A percentile compares a stretch with the other conserved stretches of the same genome.
These are phyloP conservation scores for Tubosaeta brunneosetosa DNA, from an alignment of 768 basidiomycete species.

Conservation along the genomic window DNA sequence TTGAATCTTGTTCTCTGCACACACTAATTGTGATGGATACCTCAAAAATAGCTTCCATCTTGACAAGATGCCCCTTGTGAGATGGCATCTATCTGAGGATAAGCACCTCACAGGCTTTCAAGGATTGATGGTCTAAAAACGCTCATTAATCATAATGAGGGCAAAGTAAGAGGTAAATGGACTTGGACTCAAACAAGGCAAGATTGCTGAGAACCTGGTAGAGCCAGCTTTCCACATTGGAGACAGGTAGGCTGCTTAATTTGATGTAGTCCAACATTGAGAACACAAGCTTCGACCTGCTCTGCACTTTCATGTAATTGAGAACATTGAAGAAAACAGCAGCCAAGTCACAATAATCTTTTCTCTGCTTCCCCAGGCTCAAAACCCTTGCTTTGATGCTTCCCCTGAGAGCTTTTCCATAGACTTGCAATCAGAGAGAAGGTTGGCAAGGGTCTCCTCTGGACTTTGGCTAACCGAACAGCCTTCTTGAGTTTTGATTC, in stretches of 20 bases:
- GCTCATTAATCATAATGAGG: conserved; percentile 2
- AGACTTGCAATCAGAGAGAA: conserved; percentile 74
- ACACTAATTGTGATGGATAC: conserved; percentile 80
- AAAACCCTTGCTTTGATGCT: conserved; percentile 91
- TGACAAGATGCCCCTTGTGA: conserved; percentile 86
- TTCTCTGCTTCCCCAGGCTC: conserved; percentile 84
- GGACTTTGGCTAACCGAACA: conserved; percentile 67
- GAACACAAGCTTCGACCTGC: conserved; percentile 86
- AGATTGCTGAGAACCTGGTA: conserved; percentile 76
- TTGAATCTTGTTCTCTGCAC: conserved; percentile 78
- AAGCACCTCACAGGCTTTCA: conserved; percentile 96
- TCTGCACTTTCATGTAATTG: conserved; percentile 92
- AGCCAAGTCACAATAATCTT: conserved; percentile 87
- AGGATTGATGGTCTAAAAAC: conserved; percentile 73
- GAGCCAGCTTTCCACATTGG: conserved; percentile 67
- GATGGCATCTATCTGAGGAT: conserved; percentile 96
- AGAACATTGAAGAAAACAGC: conserved; percentile 80
- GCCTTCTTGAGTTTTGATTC: conserved; percentile 84
- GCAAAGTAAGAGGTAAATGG: conserved; percentile 22
- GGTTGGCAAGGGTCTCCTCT: conserved; percentile 70
- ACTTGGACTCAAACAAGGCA: conserved; percentile 87
- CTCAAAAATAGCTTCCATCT: conserved; percentile 93
- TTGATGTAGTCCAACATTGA: conserved; percentile 89
- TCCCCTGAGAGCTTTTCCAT: conserved; percentile 89
- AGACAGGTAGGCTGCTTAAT: conserved; percentile 67